Evolutionary conservation across 208 protist species (phyloP), one percentile per base, ranked within the genome.

Genomic region (Endotrypanum monterogeii): DNA sequence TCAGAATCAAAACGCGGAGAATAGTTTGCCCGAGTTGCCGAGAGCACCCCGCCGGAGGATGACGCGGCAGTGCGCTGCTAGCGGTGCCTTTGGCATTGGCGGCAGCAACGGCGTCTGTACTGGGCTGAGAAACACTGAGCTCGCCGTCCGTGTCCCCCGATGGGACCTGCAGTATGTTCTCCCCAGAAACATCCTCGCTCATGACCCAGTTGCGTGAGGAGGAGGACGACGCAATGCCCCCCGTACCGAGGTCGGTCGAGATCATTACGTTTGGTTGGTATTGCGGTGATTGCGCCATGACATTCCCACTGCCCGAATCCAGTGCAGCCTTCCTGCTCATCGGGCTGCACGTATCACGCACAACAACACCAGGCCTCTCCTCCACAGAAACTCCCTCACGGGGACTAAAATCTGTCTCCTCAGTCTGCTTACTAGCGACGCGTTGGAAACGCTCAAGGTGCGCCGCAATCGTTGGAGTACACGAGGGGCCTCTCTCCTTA

Each of bases 11-110:
- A 39, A 86, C 66, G 50, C 87, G 83, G 71, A 82, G 67, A 3
- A 93, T 81, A 7, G 86, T 93, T 57, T 76, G 70, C 39, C 79
- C 74, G 20, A 93, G 80, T 71, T 93, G 89, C 41, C 71, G 65
- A 35, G 66, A 80, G 75, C 80, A 89, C 14, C 78, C 68, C 0
- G 60, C 70, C 28, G 56, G 73, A 23, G 14, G 1, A 18, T 48
- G 46, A 46, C 18, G 14, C 1, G 4, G 30, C n/a, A 11, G 41
- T 7, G 44, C 1, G 9, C 30, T 54, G 25, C 39, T 51, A n/a
- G 39, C 23, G 20, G 63, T 18, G 3, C 44, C 18, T 18, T 18
- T 68, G 63, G 44, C 37, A 18, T 25, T 25, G 14, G 25, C 2
- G 11, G 50, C 18, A 4, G 48, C n/a, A n/a, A n/a, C n/a, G n/a